phyloP scores from a whole-genome alignment of 257 asterid species.

The Solanum pimpinellifolium region DNA sequence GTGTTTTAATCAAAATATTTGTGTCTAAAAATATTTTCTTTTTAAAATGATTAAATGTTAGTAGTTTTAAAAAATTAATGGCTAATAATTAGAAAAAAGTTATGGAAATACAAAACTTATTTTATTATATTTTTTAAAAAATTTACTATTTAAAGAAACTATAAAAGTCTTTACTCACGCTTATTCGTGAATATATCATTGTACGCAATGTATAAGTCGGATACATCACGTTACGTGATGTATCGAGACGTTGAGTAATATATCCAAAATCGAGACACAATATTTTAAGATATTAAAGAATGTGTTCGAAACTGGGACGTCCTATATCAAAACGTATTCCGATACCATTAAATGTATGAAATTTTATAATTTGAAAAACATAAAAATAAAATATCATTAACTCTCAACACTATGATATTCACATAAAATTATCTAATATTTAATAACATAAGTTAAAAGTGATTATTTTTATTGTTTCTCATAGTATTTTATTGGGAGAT shows the following conservation, averaged over 20 bases:
- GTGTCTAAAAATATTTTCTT: background rate
- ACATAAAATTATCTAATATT: too few relatives aligned
- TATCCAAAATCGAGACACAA: rapidly evolving
- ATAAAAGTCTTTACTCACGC: too few relatives aligned
- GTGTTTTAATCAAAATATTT: background rate
- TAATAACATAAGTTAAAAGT: background rate
- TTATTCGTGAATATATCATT: background rate
- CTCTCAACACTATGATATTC: background rate
- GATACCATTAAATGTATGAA: background rate
- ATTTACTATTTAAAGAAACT: too few relatives aligned
- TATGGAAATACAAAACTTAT: too few relatives aligned
- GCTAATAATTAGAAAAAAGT: too few relatives aligned
- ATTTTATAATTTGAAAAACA: too few relatives aligned
- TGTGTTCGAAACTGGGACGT: rapidly evolving
- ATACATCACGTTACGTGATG: too few relatives aligned
- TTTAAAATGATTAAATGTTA: too few relatives aligned
- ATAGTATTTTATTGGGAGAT: background rate
- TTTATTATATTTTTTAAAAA: too few relatives aligned
- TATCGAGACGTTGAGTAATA: rapidly evolving
- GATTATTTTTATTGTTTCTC: background rate
- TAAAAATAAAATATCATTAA: too few relatives aligned
- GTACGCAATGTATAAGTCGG: rapidly evolving
- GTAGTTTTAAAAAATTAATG: too few relatives aligned
- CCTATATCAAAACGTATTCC: too few relatives aligned
- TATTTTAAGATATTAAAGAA: background rate